phyloP scores from a whole-genome alignment of 352 stramenopile species.

The Pythium sp. region DNA sequence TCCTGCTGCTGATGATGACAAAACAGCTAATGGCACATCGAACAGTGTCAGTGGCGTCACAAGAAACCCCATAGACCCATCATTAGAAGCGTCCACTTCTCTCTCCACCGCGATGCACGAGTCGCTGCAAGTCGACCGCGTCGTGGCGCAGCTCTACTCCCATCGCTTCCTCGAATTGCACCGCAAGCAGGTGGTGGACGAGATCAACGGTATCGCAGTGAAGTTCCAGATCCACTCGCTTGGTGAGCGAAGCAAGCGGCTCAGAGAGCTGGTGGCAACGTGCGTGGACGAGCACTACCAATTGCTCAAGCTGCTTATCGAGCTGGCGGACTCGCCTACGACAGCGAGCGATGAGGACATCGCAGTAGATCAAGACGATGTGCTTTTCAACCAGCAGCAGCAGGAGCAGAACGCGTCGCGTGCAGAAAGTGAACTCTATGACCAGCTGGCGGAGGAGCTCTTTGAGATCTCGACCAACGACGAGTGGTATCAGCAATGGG shows the following conservation, averaged over 20 bases:
- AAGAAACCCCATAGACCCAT: not conserved
- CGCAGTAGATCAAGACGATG: conserved; percentile 24
- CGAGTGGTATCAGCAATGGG: conserved; percentile 65
- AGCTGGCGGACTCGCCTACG: conserved; percentile 51
- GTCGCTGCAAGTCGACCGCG: conserved; percentile 36
- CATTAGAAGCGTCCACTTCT: not conserved
- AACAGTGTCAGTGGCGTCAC: not conserved
- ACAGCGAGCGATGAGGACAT: conserved; percentile 32
- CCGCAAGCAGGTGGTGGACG: conserved; percentile 40
- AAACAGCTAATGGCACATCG: not conserved
- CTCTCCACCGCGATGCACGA: conserved; percentile 3
- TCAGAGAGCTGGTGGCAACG: conserved; percentile 28
- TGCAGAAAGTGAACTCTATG: conserved; percentile 22
- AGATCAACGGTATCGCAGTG: conserved; percentile 35
- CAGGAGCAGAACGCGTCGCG: conserved; percentile 21
- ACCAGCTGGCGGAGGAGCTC: conserved; percentile 47
- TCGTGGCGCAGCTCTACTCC: conserved; percentile 46
- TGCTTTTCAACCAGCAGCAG: conserved; percentile 15
- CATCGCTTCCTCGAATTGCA: conserved; percentile 49
- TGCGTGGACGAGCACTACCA: conserved; percentile 31
- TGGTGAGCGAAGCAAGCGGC: conserved; percentile 32
- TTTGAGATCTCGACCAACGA: conserved; percentile 64
- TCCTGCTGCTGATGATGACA: not conserved
- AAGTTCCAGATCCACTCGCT: conserved; percentile 64
- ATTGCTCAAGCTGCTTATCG: conserved; percentile 60